phyloP scores from a whole-genome alignment of 768 basidiomycete genomes.

The Rhizopogon vinicolor region DNA sequence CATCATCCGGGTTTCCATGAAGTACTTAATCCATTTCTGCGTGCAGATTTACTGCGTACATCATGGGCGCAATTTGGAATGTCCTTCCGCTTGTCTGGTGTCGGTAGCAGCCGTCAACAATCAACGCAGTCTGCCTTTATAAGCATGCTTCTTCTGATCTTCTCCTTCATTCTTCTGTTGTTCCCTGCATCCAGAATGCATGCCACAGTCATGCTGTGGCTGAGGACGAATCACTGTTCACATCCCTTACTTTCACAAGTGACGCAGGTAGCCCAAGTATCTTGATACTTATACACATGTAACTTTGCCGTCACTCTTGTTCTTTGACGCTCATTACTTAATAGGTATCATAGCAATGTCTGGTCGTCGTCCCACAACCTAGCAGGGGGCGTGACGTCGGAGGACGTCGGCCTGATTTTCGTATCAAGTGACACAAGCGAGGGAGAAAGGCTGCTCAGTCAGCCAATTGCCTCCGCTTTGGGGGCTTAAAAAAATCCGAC shows the following conservation, averaged over 20 bases:
- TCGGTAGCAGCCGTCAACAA: not conserved
- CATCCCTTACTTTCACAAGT: not conserved
- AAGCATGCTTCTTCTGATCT: slow-evolving; percentile 1
- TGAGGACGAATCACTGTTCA: not conserved
- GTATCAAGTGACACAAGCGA: not conserved
- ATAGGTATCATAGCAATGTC: not conserved
- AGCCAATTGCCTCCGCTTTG: not conserved
- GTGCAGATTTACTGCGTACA: not conserved
- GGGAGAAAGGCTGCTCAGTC: not conserved
- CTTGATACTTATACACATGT: not conserved
- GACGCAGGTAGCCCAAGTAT: not conserved
- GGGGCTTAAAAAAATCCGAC: not conserved
- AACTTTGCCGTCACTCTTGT: not conserved
- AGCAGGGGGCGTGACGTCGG: not conserved
- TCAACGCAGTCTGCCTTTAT: not conserved
- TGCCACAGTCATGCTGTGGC: not conserved
- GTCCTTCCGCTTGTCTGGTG: not conserved
- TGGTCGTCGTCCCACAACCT: not conserved
- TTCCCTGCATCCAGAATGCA: not conserved
- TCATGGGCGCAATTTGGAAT: not conserved
- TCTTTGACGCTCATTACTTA: not conserved
- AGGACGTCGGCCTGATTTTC: not conserved
- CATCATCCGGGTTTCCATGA: no score
- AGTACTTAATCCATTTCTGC: not conserved
- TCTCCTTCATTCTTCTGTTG: not conserved